Evolutionary conservation across 2,329 filamentous ascomycete species (phyloP).

Genomic region (Aureobasidium sp.): DNA sequence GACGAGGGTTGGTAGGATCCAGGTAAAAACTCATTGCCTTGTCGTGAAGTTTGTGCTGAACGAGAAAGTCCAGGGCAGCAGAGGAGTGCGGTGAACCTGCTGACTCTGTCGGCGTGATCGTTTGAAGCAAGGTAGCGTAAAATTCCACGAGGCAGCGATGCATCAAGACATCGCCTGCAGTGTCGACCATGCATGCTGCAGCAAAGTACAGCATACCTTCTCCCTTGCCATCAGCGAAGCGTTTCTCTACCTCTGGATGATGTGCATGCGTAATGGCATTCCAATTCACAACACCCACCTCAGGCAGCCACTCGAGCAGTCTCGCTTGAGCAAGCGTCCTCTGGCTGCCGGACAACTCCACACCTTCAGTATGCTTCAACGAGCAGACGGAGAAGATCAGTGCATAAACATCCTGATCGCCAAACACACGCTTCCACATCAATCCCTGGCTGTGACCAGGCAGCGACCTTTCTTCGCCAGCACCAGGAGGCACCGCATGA

Average conservation of each 20-base stretch:
- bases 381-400: slow-evolving; percentile 51
- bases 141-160: slow-evolving; percentile 54
- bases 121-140: slow-evolving; percentile 47
- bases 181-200: slow-evolving; percentile 50
- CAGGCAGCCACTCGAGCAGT: slow-evolving; percentile 51
- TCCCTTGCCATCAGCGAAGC: slow-evolving; percentile 29
- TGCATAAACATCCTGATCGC: slow-evolving; percentile 52
- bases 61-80: slow-evolving; percentile 47
- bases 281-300: slow-evolving; percentile 50
- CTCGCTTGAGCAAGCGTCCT: slow-evolving; percentile 56
- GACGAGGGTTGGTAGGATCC: slow-evolving; percentile 38
- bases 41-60: slow-evolving; percentile 44
- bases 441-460: slow-evolving; percentile 40
- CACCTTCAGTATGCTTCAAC: slow-evolving; percentile 31
- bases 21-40: slow-evolving; percentile 46
- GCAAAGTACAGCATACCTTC: slow-evolving; percentile 50
- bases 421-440: slow-evolving; percentile 57
- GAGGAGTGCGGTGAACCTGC: slow-evolving; percentile 20
- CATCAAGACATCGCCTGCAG: slow-evolving; percentile 51
- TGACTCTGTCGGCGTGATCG: slow-evolving; percentile 27
- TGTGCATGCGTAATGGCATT: slow-evolving; percentile 45
- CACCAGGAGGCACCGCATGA: slow-evolving; percentile 29
- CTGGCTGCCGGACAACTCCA: slow-evolving; percentile 42
- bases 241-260: slow-evolving; percentile 44
- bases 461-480: slow-evolving; percentile 24